Conservation (phyloP, 2,329 filamentous ascomycete genomes). For the Pseudopithomyces maydicus region DNA sequence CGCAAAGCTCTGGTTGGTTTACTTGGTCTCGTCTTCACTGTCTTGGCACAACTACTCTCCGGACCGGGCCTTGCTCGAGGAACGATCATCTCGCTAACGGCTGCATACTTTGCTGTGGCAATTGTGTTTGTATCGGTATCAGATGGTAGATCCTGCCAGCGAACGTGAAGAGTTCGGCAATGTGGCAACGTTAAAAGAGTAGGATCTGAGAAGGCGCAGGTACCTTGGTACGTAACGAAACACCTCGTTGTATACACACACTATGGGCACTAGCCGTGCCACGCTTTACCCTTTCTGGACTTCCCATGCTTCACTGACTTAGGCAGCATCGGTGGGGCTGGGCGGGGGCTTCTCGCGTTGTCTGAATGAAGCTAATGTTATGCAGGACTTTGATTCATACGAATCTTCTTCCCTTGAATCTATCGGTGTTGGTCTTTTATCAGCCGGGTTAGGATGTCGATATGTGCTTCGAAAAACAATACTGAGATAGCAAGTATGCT, state of each 20-base stretch:
- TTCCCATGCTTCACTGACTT: neutral
- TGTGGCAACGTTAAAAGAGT: neutral
- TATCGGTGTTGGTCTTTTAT: too few relatives aligned
- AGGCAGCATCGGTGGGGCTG: neutral
- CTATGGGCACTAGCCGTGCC: neutral
- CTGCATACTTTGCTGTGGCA: slow-evolving; percentile 8
- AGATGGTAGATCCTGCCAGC: neutral
- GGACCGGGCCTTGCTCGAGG: neutral
- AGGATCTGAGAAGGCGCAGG: neutral
- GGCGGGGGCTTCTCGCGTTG: neutral
- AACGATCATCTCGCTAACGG: neutral
- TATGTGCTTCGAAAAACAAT: too few relatives aligned
- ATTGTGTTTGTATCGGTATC: slow-evolving; percentile 8
- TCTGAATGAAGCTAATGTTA: too few relatives aligned
- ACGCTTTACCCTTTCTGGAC: slow-evolving; percentile 1
- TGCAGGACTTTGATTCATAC: too few relatives aligned
- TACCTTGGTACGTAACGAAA: neutral
- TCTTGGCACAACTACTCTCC: neutral
- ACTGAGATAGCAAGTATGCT: too few relatives aligned
- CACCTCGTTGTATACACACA: neutral
- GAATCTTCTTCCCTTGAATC: too few relatives aligned
- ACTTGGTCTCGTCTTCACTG: slow-evolving; percentile 6
- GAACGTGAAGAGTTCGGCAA: neutral
- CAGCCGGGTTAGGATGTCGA: too few relatives aligned
- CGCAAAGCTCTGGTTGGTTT: slow-evolving; percentile 4